A percentile compares a stretch with the other conserved stretches of the same genome.
phyloP scores from a whole-genome alignment of 2,329 filamentous ascomycete species.

The Ophiostoma sp. region DNA sequence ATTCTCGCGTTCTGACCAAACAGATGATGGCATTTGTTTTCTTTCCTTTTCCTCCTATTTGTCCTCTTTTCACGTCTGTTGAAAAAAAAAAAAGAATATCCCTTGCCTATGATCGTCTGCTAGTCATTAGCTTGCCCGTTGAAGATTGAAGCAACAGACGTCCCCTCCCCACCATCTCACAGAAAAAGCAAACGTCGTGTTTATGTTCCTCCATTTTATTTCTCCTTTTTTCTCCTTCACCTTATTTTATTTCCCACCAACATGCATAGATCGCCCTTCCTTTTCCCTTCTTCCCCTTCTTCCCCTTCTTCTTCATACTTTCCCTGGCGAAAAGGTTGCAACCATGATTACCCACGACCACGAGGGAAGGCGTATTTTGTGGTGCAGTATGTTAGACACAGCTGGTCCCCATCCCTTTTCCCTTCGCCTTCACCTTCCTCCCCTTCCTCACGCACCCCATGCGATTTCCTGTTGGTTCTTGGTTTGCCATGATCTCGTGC shows the following conservation, averaged over 20 bases:
- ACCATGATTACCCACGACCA: background rate
- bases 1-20: background rate
- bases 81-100: background rate
- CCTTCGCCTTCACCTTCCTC: background rate
- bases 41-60: background rate
- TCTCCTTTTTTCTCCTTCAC: background rate
- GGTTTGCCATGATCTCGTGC: background rate
- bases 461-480: background rate
- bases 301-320: background rate
- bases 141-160: background rate
- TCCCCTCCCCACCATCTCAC: background rate
- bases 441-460: background rate
- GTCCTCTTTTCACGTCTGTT: too few relatives aligned
- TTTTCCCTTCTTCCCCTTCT: background rate
- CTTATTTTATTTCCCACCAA: background rate
- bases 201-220: background rate
- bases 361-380: conserved; percentile 1
- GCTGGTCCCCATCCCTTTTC: background rate
- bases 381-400: background rate
- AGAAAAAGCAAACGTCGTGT: background rate
- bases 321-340: background rate
- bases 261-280: background rate
- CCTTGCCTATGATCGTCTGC: conserved; percentile 9
- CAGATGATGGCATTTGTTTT: background rate
- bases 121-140: conserved; percentile 3